Conservation (phyloP, 1,139 yeast species). For the Debaryomyces nepalensis region DNA sequence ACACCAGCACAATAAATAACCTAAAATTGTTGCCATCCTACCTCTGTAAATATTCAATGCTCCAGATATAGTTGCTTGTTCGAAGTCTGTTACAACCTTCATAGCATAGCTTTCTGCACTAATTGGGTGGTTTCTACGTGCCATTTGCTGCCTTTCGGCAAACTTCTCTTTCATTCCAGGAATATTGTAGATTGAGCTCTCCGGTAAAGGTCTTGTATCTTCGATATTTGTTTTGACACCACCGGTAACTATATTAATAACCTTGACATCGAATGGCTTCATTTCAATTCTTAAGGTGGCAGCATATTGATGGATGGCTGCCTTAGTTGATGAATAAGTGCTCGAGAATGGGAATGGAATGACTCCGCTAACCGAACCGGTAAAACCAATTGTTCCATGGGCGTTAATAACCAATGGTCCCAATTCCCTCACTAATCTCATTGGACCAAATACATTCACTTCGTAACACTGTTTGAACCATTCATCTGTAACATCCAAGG, state of each 20-base stretch:
- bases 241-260: conserved; percentile 50
- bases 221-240: conserved; percentile 71
- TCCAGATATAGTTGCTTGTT: conserved; percentile 46
- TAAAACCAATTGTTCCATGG: conserved; percentile 72
- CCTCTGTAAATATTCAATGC: conserved; percentile 60
- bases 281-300: conserved; percentile 65
- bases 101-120: conserved; percentile 58
- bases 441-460: conserved; percentile 73
- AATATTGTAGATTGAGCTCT: conserved; percentile 55
- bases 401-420: conserved; percentile 62
- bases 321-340: conserved; percentile 71
- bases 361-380: conserved; percentile 74
- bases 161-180: conserved; percentile 55
- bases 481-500: conserved; percentile 66
- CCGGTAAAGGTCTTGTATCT: conserved; percentile 57
- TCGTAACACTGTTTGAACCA: conserved; percentile 58
- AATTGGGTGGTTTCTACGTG: conserved; percentile 63
- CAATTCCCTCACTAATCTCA: conserved; percentile 65
- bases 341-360: conserved; percentile 74
- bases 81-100: conserved; percentile 56
- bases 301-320: conserved; percentile 77
- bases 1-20: conserved; percentile 34
- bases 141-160: conserved; percentile 61
- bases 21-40: conserved; percentile 45
- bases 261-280: conserved; percentile 74